These are phyloP conservation scores for Cyberlindnera veronae DNA, from an alignment of 805 yeast genomes.

Conservation along the genomic window DNA sequence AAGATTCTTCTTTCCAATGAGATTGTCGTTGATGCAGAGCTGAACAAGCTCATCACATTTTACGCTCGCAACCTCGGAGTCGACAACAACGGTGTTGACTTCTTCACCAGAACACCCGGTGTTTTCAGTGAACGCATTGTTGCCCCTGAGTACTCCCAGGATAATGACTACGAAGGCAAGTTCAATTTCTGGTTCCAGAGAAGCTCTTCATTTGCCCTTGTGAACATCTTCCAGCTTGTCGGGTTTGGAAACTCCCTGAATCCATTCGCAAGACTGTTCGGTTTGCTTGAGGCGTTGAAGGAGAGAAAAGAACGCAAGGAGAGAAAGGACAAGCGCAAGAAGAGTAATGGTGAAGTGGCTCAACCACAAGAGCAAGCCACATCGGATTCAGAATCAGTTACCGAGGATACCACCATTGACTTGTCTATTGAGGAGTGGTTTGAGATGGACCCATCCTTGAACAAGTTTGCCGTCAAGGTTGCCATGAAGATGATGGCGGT, in stretches of 20 bases:
- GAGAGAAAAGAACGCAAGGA: constrained; percentile 73
- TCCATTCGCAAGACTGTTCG: constrained; percentile 74
- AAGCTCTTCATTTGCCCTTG: constrained; percentile 70
- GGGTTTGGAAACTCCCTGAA: constrained; percentile 76
- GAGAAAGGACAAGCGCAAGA: constrained; percentile 43
- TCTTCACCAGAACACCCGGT: constrained; percentile 35
- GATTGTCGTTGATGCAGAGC: constrained; percentile 34
- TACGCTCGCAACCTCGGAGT: constrained; percentile 67
- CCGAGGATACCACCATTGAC: constrained; percentile 6
- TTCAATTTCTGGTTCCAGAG: constrained; percentile 72
- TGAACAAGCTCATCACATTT: constrained; percentile 55
- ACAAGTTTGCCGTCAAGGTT: constrained; percentile 59
- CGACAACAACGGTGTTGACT: constrained; percentile 59
- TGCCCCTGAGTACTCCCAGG: constrained; percentile 17
- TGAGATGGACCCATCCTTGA: constrained; percentile 42
- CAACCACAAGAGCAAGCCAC: neutral
- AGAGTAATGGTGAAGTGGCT: constrained; percentile 7
- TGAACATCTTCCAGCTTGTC: constrained; percentile 68
- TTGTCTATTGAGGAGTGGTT: constrained; percentile 44
- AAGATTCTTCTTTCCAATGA: constrained; percentile 24
- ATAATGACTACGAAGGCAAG: constrained; percentile 29
- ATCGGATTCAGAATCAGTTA: constrained; percentile 2
- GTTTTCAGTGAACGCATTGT: constrained; percentile 12
- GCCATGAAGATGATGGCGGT: constrained; percentile 65
- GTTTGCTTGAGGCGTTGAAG: constrained; percentile 65